These are phyloP conservation scores for Dillenia turbinata DNA, from an alignment of 164 flowering plant species.

Conservation along the genomic window DNA sequence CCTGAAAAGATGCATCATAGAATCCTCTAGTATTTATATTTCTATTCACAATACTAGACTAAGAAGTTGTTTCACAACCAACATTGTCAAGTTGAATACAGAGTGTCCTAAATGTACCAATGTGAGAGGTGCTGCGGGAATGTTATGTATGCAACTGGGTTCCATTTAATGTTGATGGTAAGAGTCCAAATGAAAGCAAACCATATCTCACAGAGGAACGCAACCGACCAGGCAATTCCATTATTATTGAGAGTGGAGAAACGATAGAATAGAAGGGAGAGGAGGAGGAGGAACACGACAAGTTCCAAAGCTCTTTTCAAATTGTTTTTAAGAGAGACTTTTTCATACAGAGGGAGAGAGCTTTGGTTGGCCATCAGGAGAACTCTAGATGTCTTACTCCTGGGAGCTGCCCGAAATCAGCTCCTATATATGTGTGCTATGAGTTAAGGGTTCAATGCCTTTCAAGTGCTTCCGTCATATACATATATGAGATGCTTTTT, in stretches of 20 bases:
- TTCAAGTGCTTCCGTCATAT: too few relatives aligned
- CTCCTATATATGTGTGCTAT: too few relatives aligned
- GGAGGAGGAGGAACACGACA: constrained; percentile 31
- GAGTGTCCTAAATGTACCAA: constrained; percentile 17
- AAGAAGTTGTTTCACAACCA: background rate
- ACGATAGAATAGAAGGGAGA: constrained; percentile 47
- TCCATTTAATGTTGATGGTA: constrained; percentile 35
- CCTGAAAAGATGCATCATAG: background rate
- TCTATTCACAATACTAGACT: too few relatives aligned
- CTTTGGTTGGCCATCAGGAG: constrained; percentile 15
- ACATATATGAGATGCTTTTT: too few relatives aligned
- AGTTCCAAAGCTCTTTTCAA: constrained; percentile 23
- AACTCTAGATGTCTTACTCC: too few relatives aligned
- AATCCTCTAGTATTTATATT: background rate
- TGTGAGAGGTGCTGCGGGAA: constrained; percentile 38
- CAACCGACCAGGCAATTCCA: constrained; percentile 34
- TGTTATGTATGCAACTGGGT: constrained; percentile 24
- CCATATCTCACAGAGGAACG: constrained; percentile 47
- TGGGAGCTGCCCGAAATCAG: too few relatives aligned
- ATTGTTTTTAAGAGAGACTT: constrained; percentile 12
- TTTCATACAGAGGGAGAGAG: constrained; percentile 29
- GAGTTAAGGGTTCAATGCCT: too few relatives aligned
- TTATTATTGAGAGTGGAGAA: constrained; percentile 19
- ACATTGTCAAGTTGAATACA: too few relatives aligned
- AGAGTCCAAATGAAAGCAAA: constrained; percentile 48